A percentile compares a stretch with the other conserved stretches of the same genome.
Evolutionary conservation across 345 rosid genomes (phyloP).

Genomic region (Psidium guajava): DNA sequence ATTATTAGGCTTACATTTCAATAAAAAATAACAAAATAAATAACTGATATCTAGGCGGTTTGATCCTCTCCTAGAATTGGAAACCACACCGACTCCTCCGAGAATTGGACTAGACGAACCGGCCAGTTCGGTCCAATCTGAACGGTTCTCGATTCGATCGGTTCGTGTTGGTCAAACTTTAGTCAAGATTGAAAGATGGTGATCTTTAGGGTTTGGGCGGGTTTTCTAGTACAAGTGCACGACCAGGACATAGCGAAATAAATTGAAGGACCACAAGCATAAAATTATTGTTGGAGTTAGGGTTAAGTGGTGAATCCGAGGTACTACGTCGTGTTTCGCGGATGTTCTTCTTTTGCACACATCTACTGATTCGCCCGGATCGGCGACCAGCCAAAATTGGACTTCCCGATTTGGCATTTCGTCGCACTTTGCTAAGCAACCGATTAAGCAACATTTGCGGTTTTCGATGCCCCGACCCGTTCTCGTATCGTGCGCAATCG

Average conservation of each 20-base stretch:
- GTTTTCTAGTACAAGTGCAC: background rate
- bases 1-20: no score
- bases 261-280: background rate
- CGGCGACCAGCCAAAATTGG: background rate
- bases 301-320: background rate
- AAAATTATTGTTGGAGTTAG: background rate
- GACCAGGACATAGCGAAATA: background rate
- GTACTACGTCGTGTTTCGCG: background rate
- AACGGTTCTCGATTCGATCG: no score
- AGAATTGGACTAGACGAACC: no score
- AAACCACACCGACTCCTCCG: no score
- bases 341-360: background rate
- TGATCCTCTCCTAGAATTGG: no score
- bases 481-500: background rate
- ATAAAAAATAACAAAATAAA: no score
- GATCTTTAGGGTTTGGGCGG: background rate
- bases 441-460: background rate
- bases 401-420: background rate
- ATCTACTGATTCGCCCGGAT: background rate
- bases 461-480: background rate
- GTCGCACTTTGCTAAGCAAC: background rate
- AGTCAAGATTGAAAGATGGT: background rate
- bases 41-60: no score
- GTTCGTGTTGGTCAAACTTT: no score
- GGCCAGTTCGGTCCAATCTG: no score